Base-by-base conservation (phyloP, 1,284 basidiomycete genomes). In the Cryptococcus sp. region DNA sequence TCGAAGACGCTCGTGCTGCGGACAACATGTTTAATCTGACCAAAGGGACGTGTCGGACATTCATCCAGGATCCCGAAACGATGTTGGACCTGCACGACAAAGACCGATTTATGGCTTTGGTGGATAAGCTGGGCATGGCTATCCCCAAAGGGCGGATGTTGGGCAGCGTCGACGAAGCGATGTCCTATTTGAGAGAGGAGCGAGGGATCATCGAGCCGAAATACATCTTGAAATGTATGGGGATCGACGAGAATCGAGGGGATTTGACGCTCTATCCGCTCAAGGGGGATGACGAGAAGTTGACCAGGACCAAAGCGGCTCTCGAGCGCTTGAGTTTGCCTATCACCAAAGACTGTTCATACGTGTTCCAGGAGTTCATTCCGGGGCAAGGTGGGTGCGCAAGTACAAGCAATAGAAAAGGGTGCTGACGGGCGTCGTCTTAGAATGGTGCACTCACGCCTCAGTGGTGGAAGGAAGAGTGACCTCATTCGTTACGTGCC, bases 401-500 rank as follows among this genome's bases (percentile, higher is more conserved):
- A 35, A 35, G 30, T 13, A 8, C 30, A 8, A 35, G 30, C 30
- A 13, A 35, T 22, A 35, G 27, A 22, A 48, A 39, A 25, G 23
- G 19, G 10, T 30, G 35, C 4, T 47, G 39, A 11, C 6, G n/a
- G n/a, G 7, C 39, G 38, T 25, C 19, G 19, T 11, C 22, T n/a
- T 42, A 70, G 79, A 80, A 69, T 80, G 72, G 68, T 81, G 79
- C 59, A 80, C 79, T 6, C 80, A 81, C 63, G 77, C 78, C 6
- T 77, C 78, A 5, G 79, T 80, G 5, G 61, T 76, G 38, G 69
- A 78, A 20, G 78, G 78, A 30, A 60, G 70, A 40, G 63, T 80
- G 55, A 73, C 72, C n/a, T 78, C 79, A 5, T 80, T 81, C 62
- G 77, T 80, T 20, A 74, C 75, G 47, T 80, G 79, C 52, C 80